phyloP scores from a whole-genome alignment of 345 rosid species.

The Triadica sebifera region DNA sequence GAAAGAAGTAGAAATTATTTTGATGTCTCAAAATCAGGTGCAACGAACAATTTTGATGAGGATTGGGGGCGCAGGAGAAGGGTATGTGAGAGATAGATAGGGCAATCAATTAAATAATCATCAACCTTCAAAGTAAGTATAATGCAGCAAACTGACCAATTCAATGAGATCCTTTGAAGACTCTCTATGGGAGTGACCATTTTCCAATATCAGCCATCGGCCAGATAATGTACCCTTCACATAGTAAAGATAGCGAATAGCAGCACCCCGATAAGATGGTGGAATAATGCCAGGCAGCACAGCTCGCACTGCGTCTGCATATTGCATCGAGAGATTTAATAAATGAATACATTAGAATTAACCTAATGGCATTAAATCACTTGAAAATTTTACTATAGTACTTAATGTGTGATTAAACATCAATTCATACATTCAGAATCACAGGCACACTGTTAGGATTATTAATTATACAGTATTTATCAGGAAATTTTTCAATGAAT shows the following conservation, averaged over 20 bases:
- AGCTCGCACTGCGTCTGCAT: slow-evolving; percentile 69
- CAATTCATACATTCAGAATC: not conserved
- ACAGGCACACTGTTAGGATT: not conserved
- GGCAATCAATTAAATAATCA: not conserved
- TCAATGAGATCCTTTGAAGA: slow-evolving; percentile 45
- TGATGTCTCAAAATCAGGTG: not conserved
- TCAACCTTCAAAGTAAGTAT: slow-evolving; percentile 14
- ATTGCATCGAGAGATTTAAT: slow-evolving; percentile 14
- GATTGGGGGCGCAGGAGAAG: not conserved
- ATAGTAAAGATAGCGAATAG: slow-evolving; percentile 83
- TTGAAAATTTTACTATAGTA: not conserved
- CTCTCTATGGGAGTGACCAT: slow-evolving; percentile 46
- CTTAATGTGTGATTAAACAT: not conserved
- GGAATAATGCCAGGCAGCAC: slow-evolving; percentile 71
- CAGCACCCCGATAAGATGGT: slow-evolving; percentile 83
- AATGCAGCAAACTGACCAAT: slow-evolving; percentile 64
- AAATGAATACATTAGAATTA: not conserved
- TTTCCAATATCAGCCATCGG: slow-evolving; percentile 66
- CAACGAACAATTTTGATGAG: not conserved
- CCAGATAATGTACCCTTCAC: slow-evolving; percentile 58
- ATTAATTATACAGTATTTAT: not conserved
- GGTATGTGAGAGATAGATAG: not conserved
- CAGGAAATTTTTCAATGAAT: not conserved
- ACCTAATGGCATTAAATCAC: not conserved
- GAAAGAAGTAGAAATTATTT: not conserved